Evolutionary conservation across 1,139 yeast species (phyloP).

Genomic region (Candida anutae): DNA sequence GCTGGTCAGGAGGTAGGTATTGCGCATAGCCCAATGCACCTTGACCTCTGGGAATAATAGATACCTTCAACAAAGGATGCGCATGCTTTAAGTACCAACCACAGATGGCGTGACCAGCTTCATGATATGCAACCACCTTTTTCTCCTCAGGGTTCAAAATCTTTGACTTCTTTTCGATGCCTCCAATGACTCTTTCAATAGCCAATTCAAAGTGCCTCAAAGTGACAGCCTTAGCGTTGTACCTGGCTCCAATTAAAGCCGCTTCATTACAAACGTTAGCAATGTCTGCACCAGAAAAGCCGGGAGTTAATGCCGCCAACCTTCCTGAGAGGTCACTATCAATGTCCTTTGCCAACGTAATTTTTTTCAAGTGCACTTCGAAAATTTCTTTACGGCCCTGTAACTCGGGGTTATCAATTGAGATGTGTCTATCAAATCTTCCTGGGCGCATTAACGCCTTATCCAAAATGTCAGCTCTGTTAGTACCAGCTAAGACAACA

Average conservation of each 20-base stretch:
- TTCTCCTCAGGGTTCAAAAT: slow-evolving; percentile 80
- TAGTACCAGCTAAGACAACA: slow-evolving; percentile 95
- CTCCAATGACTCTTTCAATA: slow-evolving; percentile 95
- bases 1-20: slow-evolving; percentile 90
- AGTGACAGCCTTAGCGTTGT: slow-evolving; percentile 58
- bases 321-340: slow-evolving; percentile 64
- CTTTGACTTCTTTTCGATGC: slow-evolving; percentile 84
- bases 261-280: slow-evolving; percentile 97
- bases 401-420: slow-evolving; percentile 86
- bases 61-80: slow-evolving; percentile 88
- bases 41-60: slow-evolving; percentile 93
- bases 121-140: slow-evolving; percentile 89
- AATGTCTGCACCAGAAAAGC: slow-evolving; percentile 96
- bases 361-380: slow-evolving; percentile 69
- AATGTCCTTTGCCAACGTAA: slow-evolving; percentile 43
- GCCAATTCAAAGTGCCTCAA: slow-evolving; percentile 88
- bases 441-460: slow-evolving; percentile 94
- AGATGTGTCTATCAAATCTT: slow-evolving; percentile 89
- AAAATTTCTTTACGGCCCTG: slow-evolving; percentile 91
- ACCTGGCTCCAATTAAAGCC: slow-evolving; percentile 91
- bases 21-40: slow-evolving; percentile 98
- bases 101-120: slow-evolving; percentile 97
- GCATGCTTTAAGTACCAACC: slow-evolving; percentile 92
- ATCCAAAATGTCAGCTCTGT: slow-evolving; percentile 89
- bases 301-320: slow-evolving; percentile 93